These are phyloP conservation scores for Aquilaria sinensis DNA, from an alignment of 345 rosid species.

Conservation along the genomic window DNA sequence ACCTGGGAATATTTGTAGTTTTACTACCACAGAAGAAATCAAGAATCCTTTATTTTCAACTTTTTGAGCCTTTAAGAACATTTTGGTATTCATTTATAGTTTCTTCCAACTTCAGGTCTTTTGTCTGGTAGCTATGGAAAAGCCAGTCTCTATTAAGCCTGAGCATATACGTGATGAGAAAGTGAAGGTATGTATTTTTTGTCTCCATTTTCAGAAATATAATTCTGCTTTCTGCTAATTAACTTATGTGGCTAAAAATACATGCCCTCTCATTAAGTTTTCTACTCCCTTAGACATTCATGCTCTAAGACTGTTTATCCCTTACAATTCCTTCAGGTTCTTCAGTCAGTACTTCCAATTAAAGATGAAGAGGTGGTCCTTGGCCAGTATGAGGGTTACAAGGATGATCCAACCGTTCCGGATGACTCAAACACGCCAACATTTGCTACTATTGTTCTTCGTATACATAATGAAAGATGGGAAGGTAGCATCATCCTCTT, in stretches of 20 bases:
- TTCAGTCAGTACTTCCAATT: slow-evolving; percentile 87
- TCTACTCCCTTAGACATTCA: slow-evolving; percentile 1
- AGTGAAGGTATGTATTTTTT: slow-evolving; percentile 68
- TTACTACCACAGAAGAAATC: too few species aligned
- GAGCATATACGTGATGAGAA: slow-evolving; percentile 98
- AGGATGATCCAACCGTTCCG: slow-evolving; percentile 95
- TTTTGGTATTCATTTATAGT: neutral
- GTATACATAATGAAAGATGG: slow-evolving; percentile 97
- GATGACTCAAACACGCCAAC: slow-evolving; percentile 90
- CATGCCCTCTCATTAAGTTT: too few species aligned
- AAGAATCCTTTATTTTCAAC: too few species aligned
- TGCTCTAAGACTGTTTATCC: slow-evolving; percentile 9
- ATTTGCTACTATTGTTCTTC: slow-evolving; percentile 78
- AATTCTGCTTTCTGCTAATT: slow-evolving; percentile 2
- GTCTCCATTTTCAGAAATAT: neutral
- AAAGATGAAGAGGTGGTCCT: slow-evolving; percentile 92
- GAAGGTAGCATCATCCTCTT: slow-evolving; percentile 53
- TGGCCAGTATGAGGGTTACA: slow-evolving; percentile 93
- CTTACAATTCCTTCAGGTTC: slow-evolving; percentile 48
- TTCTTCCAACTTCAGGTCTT: slow-evolving; percentile 53
- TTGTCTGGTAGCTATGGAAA: slow-evolving; percentile 96
- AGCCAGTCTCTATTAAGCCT: slow-evolving; percentile 93
- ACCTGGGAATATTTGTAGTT: too few species aligned
- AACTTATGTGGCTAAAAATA: neutral
- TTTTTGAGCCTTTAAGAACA: too few species aligned